phyloP scores from a whole-genome alignment of 2,329 filamentous ascomycete species.

The Akanthomyces dipterigenus region DNA sequence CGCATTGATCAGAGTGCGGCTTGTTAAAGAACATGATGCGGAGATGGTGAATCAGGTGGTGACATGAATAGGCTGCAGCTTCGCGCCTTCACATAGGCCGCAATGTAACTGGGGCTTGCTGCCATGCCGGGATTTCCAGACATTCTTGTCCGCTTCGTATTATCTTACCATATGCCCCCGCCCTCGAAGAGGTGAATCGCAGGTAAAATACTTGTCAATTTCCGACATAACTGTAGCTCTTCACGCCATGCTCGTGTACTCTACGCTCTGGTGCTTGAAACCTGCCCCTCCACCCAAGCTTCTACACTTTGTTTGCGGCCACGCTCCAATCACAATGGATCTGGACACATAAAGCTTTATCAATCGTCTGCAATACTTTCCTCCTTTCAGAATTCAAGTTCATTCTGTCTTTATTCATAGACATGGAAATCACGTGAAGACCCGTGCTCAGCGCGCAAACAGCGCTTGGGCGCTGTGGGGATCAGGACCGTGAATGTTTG shows the following conservation, averaged over 20 bases:
- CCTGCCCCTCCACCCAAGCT: background rate
- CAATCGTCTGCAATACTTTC: background rate
- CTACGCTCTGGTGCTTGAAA: background rate
- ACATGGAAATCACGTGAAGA: background rate
- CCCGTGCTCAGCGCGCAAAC: background rate
- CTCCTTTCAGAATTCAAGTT: too few relatives aligned
- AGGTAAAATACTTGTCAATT: too few relatives aligned
- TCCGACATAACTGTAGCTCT: background rate
- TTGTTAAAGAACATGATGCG: background rate
- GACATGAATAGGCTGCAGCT: too few relatives aligned
- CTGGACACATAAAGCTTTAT: background rate
- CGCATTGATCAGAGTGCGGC: background rate
- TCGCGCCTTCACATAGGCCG: background rate
- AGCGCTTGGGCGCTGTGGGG: background rate
- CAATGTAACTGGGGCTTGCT: background rate
- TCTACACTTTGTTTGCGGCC: background rate
- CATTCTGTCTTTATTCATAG: too few relatives aligned
- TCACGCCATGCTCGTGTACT: background rate
- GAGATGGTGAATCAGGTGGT: background rate
- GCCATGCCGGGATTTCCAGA: background rate
- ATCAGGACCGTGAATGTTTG: background rate
- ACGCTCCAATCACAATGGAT: background rate
- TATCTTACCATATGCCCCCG: too few relatives aligned
- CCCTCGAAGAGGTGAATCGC: too few relatives aligned
- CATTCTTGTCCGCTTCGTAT: background rate